A percentile compares a stretch with the other conserved stretches of the same genome.
Conservation (phyloP, 768 basidiomycete species). For the Auriscalpium vulgare region DNA sequence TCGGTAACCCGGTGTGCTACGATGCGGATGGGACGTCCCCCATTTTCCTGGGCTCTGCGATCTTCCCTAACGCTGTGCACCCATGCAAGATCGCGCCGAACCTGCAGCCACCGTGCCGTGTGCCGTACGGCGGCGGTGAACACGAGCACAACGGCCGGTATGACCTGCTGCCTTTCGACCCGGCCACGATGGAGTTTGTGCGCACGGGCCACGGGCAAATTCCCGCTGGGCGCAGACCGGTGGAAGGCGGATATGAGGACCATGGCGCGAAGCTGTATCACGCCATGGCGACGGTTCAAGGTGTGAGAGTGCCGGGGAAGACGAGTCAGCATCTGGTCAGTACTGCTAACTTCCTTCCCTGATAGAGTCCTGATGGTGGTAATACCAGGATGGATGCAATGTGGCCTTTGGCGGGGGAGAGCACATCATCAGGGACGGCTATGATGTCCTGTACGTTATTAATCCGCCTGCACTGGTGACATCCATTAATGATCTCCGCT, state of each 20-base stretch:
- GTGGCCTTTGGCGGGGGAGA: constrained; percentile 34
- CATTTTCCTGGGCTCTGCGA: constrained; percentile 67
- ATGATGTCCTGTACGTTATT: constrained; percentile 35
- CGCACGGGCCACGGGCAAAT: constrained; percentile 50
- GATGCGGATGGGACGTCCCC: constrained; percentile 53
- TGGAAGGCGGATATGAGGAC: constrained; percentile 75
- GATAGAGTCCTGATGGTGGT: background rate
- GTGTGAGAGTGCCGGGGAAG: constrained; percentile 64
- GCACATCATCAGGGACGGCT: constrained; percentile 29
- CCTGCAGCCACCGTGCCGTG: constrained; percentile 42
- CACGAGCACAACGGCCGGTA: constrained; percentile 55
- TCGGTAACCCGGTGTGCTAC: constrained; percentile 42
- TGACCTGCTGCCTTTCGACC: constrained; percentile 66
- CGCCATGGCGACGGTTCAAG: constrained; percentile 44
- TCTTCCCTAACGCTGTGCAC: constrained; percentile 59
- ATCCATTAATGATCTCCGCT: background rate
- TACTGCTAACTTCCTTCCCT: background rate
- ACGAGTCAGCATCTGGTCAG: constrained; percentile 60
- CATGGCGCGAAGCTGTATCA: constrained; percentile 61
- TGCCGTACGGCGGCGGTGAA: constrained; percentile 61
- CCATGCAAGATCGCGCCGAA: constrained; percentile 74
- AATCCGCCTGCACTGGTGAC: background rate
- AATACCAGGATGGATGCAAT: constrained; percentile 32
- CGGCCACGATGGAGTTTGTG: constrained; percentile 69
- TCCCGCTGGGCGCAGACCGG: constrained; percentile 46